Evolutionary conservation across 2,329 filamentous ascomycete genomes (phyloP).

Genomic region (Bipolaris victoriae): DNA sequence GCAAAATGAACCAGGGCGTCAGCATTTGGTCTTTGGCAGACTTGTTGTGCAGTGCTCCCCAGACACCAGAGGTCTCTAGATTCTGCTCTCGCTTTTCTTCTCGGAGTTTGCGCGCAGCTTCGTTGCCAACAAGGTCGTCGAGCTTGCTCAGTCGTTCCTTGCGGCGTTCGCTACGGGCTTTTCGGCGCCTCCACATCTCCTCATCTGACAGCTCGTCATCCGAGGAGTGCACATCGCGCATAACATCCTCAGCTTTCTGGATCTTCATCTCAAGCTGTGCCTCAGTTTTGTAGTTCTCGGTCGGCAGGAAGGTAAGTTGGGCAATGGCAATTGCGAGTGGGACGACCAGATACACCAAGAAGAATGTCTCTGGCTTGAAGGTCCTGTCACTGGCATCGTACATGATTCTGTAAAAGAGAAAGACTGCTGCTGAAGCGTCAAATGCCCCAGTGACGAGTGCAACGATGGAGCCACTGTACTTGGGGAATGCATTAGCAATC

Average conservation of each 20-base stretch:
- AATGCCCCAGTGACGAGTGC: slow-evolving; percentile 82
- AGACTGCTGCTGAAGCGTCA: slow-evolving; percentile 80
- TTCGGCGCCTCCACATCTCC: slow-evolving; percentile 53
- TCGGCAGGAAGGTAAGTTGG: slow-evolving; percentile 75
- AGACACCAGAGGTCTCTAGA: slow-evolving; percentile 74
- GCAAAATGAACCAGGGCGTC: slow-evolving; percentile 82
- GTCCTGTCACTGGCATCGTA: slow-evolving; percentile 64
- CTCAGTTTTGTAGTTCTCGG: slow-evolving; percentile 76
- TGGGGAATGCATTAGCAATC: slow-evolving; percentile 81
- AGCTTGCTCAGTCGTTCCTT: slow-evolving; percentile 70
- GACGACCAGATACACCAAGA: slow-evolving; percentile 73
- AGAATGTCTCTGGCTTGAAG: slow-evolving; percentile 72
- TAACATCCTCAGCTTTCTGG: slow-evolving; percentile 37
- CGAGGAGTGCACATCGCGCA: slow-evolving; percentile 58
- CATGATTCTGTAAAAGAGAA: slow-evolving; percentile 74
- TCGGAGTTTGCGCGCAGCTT: slow-evolving; percentile 66
- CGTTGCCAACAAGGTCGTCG: slow-evolving; percentile 71
- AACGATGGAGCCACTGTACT: slow-evolving; percentile 77
- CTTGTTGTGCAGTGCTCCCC: slow-evolving; percentile 80
- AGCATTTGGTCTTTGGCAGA: slow-evolving; percentile 74
- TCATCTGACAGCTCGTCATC: slow-evolving; percentile 61
- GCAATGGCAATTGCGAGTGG: slow-evolving; percentile 69
- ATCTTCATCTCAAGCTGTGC: slow-evolving; percentile 47
- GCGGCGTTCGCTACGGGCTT: slow-evolving; percentile 50
- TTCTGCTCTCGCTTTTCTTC: slow-evolving; percentile 68